These are phyloP conservation scores for Gigaspora rosea DNA, from an alignment of 192 early-diverging fungal species.

Conservation along the genomic window DNA sequence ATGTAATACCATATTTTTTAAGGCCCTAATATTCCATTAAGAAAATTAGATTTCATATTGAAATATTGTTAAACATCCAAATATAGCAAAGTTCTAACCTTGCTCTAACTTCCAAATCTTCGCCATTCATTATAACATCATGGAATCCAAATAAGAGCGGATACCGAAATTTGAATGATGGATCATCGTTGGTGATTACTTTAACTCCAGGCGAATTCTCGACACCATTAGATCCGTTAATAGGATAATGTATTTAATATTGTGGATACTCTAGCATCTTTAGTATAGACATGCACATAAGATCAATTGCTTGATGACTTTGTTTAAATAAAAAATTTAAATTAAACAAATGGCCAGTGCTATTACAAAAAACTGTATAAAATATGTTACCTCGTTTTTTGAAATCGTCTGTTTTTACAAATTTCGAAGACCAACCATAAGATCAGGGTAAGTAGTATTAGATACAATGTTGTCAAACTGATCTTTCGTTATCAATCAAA, in stretches of 20 bases:
- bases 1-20: constrained; percentile 72
- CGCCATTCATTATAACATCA: constrained; percentile 86
- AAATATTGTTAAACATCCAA: not conserved
- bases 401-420: constrained; percentile 70
- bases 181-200: constrained; percentile 55
- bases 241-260: constrained; percentile 10
- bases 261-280: constrained; percentile 29
- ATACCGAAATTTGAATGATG: constrained; percentile 77
- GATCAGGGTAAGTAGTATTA: constrained; percentile 57
- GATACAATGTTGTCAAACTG: constrained; percentile 70
- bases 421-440: constrained; percentile 56
- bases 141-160: constrained; percentile 87
- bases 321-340: not conserved
- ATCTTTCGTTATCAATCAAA: constrained; percentile 59
- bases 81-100: constrained; percentile 38
- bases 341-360: not conserved
- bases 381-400: constrained; percentile 60
- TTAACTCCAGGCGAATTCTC: not conserved
- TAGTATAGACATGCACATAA: constrained; percentile 3
- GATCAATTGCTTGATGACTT: constrained; percentile 54
- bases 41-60: too few species aligned
- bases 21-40: constrained; percentile 54
- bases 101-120: constrained; percentile 90
- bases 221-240: not conserved
- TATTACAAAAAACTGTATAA: not conserved